These are phyloP conservation scores for Suillus paluster DNA, from an alignment of 768 basidiomycete species.

Conservation along the genomic window DNA sequence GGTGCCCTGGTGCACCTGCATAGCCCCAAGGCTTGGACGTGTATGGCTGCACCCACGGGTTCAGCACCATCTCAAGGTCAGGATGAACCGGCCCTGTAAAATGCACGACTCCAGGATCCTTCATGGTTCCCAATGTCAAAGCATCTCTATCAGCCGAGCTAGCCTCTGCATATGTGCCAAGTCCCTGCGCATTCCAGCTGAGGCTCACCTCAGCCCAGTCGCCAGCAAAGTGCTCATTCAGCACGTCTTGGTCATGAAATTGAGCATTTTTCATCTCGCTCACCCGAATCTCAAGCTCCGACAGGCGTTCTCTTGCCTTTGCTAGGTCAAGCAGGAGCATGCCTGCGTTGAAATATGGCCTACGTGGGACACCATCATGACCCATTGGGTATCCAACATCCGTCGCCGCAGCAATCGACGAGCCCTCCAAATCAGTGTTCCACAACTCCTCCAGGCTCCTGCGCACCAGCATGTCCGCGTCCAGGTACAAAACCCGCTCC, in stretches of 20 bases:
- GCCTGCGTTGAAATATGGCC: conserved; percentile 58
- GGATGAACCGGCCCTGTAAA: conserved; percentile 64
- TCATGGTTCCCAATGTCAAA: conserved; percentile 40
- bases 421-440: conserved; percentile 47
- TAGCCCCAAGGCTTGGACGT: conserved; percentile 65
- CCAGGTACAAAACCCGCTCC: conserved; percentile 55
- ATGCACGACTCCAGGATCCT: conserved; percentile 52
- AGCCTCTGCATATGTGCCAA: conserved; percentile 53
- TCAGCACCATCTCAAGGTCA: conserved; percentile 46
- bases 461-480: conserved; percentile 55
- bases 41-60: conserved; percentile 55
- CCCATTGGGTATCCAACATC: conserved; percentile 59
- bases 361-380: conserved; percentile 36
- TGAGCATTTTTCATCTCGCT: conserved; percentile 31
- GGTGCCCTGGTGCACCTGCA: conserved; percentile 54
- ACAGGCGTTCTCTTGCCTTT: conserved; percentile 32
- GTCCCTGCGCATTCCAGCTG: conserved; percentile 60
- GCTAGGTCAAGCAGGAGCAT: conserved; percentile 57
- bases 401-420: conserved; percentile 45
- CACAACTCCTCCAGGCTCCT: conserved; percentile 46
- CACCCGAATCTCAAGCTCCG: conserved; percentile 32
- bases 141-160: conserved; percentile 39
- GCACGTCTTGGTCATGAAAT: conserved; percentile 53
- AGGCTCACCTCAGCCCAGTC: conserved; percentile 48
- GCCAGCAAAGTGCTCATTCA: conserved; percentile 50